Evolutionary conservation across 75 land plant genomes (phyloP), one percentile per base, ranked within the genome.

Genomic region (Azolla pinnata): DNA sequence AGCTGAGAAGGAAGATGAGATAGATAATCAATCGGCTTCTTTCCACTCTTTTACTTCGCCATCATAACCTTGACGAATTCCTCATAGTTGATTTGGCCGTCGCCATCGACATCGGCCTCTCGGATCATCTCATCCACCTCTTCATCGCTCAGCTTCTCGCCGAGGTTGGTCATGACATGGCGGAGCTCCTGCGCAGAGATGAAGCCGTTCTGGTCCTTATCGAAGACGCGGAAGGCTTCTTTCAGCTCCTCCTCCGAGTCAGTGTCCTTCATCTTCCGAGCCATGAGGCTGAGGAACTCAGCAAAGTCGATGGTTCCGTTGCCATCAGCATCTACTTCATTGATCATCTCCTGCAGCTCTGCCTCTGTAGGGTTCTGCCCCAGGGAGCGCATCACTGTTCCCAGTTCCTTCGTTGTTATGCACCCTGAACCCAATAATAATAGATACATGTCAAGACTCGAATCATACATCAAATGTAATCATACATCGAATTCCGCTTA

Each of bases 201-300:
- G 76, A 82, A 84, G 24, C 87, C 87, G 55, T 84, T 84, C 69
- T 84, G 87, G 63, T 84, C 87, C 79, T 84, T 84, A 79, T 84
- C 87, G 60, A 84, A 84, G 5, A 84, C 87, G 0, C 82, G 75
- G 76, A 84, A 84, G 10, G 87, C 87, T 61, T 84, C 87, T 65
- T 84, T 81, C 23, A 81, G 73, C 75, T 81, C 83, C 62, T 79
- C 83, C 72, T 78, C 76, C 51, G 82, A 81, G 31, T 84, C 87
- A 0, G 86, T 84, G 57, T 82, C 83, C 72, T 81, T 81, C 83
- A 81, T 79, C 73, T 81, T 81, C 50, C 81, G 64, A 1, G 81
- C 83, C 83, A 81, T 81, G 29, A 81, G 62, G 68, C 69, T 81
- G 12, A 81, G 63, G 52, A 81, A 81, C 67, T 81, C 83, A 1